These are phyloP conservation scores for Senecio squalidus DNA, from an alignment of 140 eudicot genomes.

Conservation along the genomic window DNA sequence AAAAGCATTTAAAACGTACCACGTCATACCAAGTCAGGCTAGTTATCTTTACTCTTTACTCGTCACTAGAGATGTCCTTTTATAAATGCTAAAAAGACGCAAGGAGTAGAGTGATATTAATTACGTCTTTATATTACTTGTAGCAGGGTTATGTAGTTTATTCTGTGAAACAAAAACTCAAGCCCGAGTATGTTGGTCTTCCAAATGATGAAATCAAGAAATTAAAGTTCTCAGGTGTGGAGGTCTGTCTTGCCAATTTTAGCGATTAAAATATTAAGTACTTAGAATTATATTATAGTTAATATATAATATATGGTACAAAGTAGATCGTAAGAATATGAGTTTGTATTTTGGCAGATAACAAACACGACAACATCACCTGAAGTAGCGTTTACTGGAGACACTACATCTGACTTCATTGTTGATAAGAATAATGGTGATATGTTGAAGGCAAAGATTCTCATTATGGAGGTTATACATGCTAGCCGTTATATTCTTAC, in stretches of 20 bases:
- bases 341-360: conserved; percentile 43
- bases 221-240: conserved; percentile 83
- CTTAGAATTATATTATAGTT: too few species aligned
- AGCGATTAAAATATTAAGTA: neutral
- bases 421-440: conserved; percentile 52
- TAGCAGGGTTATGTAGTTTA: conserved; percentile 80
- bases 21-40: conserved; percentile 93
- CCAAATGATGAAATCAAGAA: conserved; percentile 69
- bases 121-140: neutral
- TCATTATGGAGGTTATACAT: conserved; percentile 75
- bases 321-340: neutral
- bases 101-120: conserved; percentile 3
- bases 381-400: conserved; percentile 95
- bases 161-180: conserved; percentile 79
- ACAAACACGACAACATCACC: conserved; percentile 71
- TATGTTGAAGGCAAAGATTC: conserved; percentile 76
- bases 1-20: conserved; percentile 81
- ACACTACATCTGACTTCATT: conserved; percentile 89
- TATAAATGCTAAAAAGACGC: neutral
- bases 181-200: conserved; percentile 70
- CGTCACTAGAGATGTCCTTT: neutral
- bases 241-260: conserved; percentile 51
- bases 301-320: conserved; percentile 4
- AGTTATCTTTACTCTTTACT: conserved; percentile 6
- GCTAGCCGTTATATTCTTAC: neutral